These are phyloP conservation scores for Scedosporium dehoogii DNA, from an alignment of 2,329 filamentous ascomycete genomes.

Conservation along the genomic window DNA sequence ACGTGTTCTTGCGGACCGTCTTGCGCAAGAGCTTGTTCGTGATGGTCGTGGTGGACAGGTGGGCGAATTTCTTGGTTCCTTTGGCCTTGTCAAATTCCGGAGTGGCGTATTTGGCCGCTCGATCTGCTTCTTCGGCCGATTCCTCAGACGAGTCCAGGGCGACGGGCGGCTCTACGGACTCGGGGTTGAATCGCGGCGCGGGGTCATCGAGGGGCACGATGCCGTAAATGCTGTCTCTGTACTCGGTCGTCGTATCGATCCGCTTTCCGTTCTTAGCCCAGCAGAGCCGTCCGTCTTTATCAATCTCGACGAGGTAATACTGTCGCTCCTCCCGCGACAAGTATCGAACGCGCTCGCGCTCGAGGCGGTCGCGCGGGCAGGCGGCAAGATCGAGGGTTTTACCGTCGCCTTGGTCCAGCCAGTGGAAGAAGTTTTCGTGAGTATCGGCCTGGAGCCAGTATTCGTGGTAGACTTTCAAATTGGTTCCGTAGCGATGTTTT, in stretches of 20 bases:
- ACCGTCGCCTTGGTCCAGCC: constrained; percentile 78
- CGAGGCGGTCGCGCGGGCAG: constrained; percentile 64
- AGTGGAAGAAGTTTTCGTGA: constrained; percentile 86
- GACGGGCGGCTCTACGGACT: constrained; percentile 6
- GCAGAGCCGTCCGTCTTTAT: constrained; percentile 63
- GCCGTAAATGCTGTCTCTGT: constrained; percentile 70
- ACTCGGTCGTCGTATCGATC: constrained; percentile 67
- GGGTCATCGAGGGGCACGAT: constrained; percentile 54
- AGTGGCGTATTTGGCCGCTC: constrained; percentile 32
- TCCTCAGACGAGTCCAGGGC: constrained; percentile 24
- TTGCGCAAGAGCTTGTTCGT: constrained; percentile 72
- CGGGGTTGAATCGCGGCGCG: constrained; percentile 29
- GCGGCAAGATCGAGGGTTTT: constrained; percentile 57
- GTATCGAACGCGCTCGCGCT: constrained; percentile 74
- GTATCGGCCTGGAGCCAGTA: constrained; percentile 73
- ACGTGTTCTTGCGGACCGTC: constrained; percentile 75
- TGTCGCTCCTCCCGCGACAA: constrained; percentile 72
- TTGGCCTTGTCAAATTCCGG: constrained; percentile 51
- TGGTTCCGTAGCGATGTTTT: constrained; percentile 81
- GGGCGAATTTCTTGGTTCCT: constrained; percentile 42
- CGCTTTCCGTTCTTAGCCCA: constrained; percentile 76
- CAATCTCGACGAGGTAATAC: constrained; percentile 70
- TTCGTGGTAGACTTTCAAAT: constrained; percentile 70
- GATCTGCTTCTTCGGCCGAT: constrained; percentile 45
- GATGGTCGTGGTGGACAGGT: constrained; percentile 62